Percentiles rank a stretch among this genome's conserved stretches.
Evolutionary conservation across 108 stramenopile species (phyloP).

Genomic region (Pseudonitzschia multistriata): DNA sequence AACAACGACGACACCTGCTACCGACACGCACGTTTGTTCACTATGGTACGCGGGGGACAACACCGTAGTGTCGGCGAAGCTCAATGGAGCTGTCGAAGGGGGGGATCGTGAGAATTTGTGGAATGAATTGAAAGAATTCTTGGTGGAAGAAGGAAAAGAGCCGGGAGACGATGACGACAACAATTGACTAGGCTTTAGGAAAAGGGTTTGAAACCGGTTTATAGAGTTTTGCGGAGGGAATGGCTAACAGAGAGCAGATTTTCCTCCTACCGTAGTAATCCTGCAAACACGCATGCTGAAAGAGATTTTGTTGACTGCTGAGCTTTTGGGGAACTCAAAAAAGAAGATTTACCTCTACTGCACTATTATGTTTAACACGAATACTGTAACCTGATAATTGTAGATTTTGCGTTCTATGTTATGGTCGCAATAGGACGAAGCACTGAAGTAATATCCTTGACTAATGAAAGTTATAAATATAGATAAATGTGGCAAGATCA

Average conservation of each 20-base stretch:
- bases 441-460: no score
- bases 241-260: no score
- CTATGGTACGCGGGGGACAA: slow-evolving; percentile 70
- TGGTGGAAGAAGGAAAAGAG: slow-evolving; percentile 78
- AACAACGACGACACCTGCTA: neutral
- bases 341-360: no score
- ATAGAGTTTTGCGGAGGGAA: no score
- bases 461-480: no score
- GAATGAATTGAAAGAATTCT: slow-evolving; percentile 70
- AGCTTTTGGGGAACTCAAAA: no score
- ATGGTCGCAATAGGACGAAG: no score
- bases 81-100: slow-evolving; percentile 70
- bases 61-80: slow-evolving; percentile 53
- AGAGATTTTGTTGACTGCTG: neutral
- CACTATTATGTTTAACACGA: no score
- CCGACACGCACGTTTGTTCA: slow-evolving; percentile 58
- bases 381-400: no score
- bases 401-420: no score
- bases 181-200: neutral
- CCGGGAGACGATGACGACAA: slow-evolving; percentile 57
- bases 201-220: neutral
- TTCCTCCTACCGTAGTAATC: neutral
- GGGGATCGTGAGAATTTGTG: slow-evolving; percentile 64
- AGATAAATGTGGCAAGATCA: no score
- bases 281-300: neutral